Conservation (phyloP, 805 yeast species). For the Tetrapisispora nanseiensis region DNA sequence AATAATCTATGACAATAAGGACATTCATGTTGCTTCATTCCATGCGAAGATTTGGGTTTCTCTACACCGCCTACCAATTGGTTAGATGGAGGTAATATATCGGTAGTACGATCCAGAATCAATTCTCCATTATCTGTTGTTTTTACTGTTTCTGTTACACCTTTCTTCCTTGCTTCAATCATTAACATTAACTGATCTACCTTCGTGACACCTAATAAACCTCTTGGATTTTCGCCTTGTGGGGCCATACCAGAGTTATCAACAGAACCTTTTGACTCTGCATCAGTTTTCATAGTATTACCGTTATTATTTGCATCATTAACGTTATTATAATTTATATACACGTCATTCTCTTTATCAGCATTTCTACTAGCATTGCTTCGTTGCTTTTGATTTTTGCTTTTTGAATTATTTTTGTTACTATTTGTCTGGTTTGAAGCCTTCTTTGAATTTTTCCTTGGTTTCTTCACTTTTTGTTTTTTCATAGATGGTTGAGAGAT, state of each 20-base stretch:
- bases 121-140: conserved; percentile 64
- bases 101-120: conserved; percentile 39
- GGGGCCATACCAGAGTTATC: not conserved
- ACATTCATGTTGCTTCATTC: conserved; percentile 53
- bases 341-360: not conserved
- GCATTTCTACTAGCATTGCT: not conserved
- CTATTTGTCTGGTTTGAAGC: not conserved
- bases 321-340: not conserved
- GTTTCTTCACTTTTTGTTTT: not conserved
- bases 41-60: conserved; percentile 37
- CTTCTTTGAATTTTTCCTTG: conserved; percentile 1
- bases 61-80: conserved; percentile 75
- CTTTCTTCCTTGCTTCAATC: conserved; percentile 78
- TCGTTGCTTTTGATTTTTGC: too few species aligned
- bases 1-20: conserved; percentile 71
- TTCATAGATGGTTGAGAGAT: not conserved
- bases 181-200: conserved; percentile 87
- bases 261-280: not conserved
- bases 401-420: not conserved
- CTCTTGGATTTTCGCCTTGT: conserved; percentile 49
- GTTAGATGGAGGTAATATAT: conserved; percentile 46
- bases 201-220: conserved; percentile 74
- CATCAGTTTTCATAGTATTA: not conserved
- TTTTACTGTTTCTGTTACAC: conserved; percentile 52
- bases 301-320: too few species aligned